A percentile compares a stretch with the other conserved stretches of the same genome.
These are phyloP conservation scores for Xenoacremonium recifei DNA, from an alignment of 2,329 filamentous ascomycete genomes.

Conservation along the genomic window DNA sequence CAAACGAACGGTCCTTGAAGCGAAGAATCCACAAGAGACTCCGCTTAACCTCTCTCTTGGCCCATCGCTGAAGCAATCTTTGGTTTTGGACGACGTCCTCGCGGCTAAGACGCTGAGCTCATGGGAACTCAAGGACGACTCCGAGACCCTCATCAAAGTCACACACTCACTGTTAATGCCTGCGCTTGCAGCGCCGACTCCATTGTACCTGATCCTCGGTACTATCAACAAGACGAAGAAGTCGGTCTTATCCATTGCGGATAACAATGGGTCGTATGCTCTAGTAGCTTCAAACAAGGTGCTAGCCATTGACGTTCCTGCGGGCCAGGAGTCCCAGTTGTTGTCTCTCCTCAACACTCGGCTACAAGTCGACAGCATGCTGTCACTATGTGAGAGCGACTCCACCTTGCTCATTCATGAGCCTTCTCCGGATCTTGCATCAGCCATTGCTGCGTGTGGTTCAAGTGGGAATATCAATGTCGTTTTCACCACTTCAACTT, in stretches of 20 bases:
- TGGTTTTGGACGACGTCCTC: neutral
- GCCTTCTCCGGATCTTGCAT: neutral
- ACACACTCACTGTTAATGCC: neutral
- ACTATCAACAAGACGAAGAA: neutral
- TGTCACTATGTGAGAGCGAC: neutral
- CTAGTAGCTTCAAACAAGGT: neutral
- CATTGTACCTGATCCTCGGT: neutral
- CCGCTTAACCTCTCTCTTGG: neutral
- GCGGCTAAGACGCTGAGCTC: neutral
- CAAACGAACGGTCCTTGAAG: constrained; percentile 1
- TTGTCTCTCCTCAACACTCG: neutral
- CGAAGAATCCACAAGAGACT: neutral
- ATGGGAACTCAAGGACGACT: neutral
- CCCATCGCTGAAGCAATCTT: neutral
- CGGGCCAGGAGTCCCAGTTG: neutral
- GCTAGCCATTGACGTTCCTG: neutral
- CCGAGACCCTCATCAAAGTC: neutral
- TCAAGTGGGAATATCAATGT: neutral
- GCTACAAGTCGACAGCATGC: neutral
- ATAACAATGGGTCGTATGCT: neutral
- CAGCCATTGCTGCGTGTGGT: neutral
- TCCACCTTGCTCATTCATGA: neutral
- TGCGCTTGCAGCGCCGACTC: neutral
- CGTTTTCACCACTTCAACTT: neutral
- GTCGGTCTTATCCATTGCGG: neutral